Evolutionary conservation across 2,329 filamentous ascomycete genomes (phyloP).

Genomic region (Talaromyces verruculosus): DNA sequence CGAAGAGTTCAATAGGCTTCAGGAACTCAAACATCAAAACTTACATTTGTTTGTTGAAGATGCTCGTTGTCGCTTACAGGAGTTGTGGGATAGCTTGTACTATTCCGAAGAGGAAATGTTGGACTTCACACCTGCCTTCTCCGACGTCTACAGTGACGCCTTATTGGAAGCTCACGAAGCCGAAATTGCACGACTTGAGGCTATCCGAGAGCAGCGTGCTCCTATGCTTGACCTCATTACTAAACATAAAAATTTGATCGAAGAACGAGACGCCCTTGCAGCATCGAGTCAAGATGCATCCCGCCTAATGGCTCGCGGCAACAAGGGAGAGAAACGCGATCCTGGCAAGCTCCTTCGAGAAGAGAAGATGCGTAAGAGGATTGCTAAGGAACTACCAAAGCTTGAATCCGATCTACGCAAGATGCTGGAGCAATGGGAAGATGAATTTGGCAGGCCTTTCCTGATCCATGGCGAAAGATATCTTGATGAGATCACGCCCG

Average conservation of each 20-base stretch:
- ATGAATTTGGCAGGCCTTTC: conserved; percentile 91
- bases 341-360: conserved; percentile 90
- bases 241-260: conserved; percentile 75
- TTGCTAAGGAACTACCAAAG: conserved; percentile 93
- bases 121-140: conserved; percentile 94
- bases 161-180: conserved; percentile 91
- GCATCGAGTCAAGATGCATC: conserved; percentile 93
- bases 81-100: conserved; percentile 91
- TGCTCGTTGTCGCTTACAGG: conserved; percentile 83
- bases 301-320: conserved; percentile 82
- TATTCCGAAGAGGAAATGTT: conserved; percentile 99
- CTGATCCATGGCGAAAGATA: conserved; percentile 90
- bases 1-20: conserved; percentile 80
- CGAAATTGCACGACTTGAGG: conserved; percentile 79
- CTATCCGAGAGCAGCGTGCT: conserved; percentile 79
- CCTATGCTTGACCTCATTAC: conserved; percentile 82
- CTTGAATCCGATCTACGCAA: conserved; percentile 80
- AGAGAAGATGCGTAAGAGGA: conserved; percentile 98
- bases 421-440: conserved; percentile 82
- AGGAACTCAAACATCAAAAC: conserved; percentile 93
- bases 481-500: conserved; percentile 71
- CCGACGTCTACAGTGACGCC: conserved; percentile 94
- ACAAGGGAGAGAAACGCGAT: conserved; percentile 91
- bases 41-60: conserved; percentile 95
- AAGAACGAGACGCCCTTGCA: conserved; percentile 83